Evolutionary conservation across 805 yeast species (phyloP), one percentile per base, ranked within the genome.

Genomic region (Ogataea polymorpha): DNA sequence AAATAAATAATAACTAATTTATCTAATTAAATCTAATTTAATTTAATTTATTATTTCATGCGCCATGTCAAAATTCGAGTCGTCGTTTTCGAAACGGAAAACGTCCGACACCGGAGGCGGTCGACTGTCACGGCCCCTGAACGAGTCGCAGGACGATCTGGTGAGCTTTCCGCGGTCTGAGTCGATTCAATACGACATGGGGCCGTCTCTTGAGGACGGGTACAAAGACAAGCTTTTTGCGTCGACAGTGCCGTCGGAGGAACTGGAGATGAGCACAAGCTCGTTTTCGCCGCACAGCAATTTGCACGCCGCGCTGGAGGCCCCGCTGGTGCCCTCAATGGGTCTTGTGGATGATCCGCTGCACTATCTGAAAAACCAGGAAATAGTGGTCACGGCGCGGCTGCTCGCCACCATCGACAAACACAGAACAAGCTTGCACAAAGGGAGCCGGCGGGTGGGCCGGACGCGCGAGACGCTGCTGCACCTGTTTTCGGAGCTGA

Each of bases 391-490:
- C 3, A 27, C 54, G 6, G 44, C 46, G 20, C 62, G 61, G 21
- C 42, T 66, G 17, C 42, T 46, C 12, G 48, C 50, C 8, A 54
- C 63, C 29, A 37, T 59, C 1, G 27, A 40, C 11, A 42, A 44
- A 11, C 74, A 71, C 36, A 30, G 48, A 15, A 23, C 23, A 5
- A 58, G 56, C 25, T 50, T 72, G 11, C 44, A 49, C 8, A 42
- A 50, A 3, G 77, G 77, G 1, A 65, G 65, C 46, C 56, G 51
- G 13, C 56, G 59, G 32, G 54, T 73, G 16, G 37, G 50, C 14
- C 46, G 53, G 11, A 50, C 58, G 2, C 46, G 78, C 42, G 43
- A 35, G 5, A 47, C 49, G 44, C 55, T 73, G 2, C 25, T 59
- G 4, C 53, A 51, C 13, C 44, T 55, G 35, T 58, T 69, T 12